Base-by-base conservation (phyloP, 73 alveolate species). In the Paramecium sexaurelia region DNA sequence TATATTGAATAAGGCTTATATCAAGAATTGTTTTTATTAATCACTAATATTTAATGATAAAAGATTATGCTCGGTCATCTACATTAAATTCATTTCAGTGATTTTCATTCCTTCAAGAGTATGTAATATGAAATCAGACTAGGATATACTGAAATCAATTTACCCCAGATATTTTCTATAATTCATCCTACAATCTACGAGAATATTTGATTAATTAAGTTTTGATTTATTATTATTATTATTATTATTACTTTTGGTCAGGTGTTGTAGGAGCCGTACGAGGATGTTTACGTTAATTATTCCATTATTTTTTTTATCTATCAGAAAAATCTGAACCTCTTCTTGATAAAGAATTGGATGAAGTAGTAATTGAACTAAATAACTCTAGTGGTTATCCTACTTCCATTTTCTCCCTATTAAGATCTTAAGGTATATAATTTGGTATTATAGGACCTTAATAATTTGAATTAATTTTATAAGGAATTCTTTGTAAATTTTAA, bases 181-280 rank as follows among this genome's bases (percentile, higher is more conserved):
- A 51, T 51, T 51, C 67, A 51, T 51, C 67, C 32, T 51, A 51
- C 32, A 51, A 51, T 51, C 67, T n/a, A 17, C 67, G 67, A 51
- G 67, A 51, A 51, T 51, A 51, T 51, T 51, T 51, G 67, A 51
- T 51, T 5, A 51, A 5, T 51, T 19, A 29, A n/a, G 6, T 17
- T 20, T 51, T 51, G 15, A 20, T 51, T 51, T 51, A 51, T 19
- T 51, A 17, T n/a, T 32, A 37, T 32, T 37, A 3, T 6, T 51
- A 51, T 19, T 51, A 17, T n/a, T 32, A 37, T 32, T 37, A 3
- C 10, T 37, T 73, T 37, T 73, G 19, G 17, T 73, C 56, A 9
- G 87, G 87, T 29, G 87, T 73, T 6, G 56, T 35, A 73, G 87
- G 87, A 37, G 87, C 87, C 3, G 87, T 73, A 3, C 87, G 55